phyloP scores from a whole-genome alignment of 2,329 filamentous ascomycete species.

The Calonectria henricotiae region DNA sequence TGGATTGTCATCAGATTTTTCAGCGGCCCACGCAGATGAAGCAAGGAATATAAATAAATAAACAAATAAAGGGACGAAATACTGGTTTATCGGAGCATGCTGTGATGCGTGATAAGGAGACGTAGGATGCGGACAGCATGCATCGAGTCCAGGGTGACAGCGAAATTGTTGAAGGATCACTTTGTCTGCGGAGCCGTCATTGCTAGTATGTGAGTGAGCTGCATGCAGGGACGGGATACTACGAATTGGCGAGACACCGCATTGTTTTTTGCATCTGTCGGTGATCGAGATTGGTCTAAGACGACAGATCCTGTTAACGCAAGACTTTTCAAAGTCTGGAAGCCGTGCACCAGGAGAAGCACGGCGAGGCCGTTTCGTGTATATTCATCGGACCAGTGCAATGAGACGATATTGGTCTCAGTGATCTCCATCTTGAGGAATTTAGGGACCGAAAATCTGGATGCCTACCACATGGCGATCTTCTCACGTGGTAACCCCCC shows the following conservation, averaged over 20 bases:
- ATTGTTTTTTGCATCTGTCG: constrained; percentile 35
- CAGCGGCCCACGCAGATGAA: constrained; percentile 1
- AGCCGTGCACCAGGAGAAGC: neutral
- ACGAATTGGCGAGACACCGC: constrained; percentile 28
- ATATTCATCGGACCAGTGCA: constrained; percentile 36
- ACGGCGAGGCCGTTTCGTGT: constrained; percentile 28
- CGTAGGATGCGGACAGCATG: constrained; percentile 17
- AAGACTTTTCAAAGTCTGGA: constrained; percentile 36
- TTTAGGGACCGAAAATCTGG: constrained; percentile 45
- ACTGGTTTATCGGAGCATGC: constrained; percentile 24
- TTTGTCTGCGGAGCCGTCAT: constrained; percentile 30
- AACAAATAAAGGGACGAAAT: constrained; percentile 22
- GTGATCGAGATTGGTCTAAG: constrained; percentile 33
- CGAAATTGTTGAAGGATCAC: constrained; percentile 32
- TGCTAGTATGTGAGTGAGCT: constrained; percentile 24
- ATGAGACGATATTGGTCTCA: constrained; percentile 41
- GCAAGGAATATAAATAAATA: constrained; percentile 13
- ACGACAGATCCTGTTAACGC: constrained; percentile 33
- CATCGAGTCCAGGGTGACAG: constrained; percentile 17
- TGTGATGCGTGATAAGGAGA: constrained; percentile 32
- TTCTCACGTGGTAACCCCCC: constrained; percentile 41
- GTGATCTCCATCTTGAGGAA: constrained; percentile 19
- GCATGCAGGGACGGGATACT: constrained; percentile 36
- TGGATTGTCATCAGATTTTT: constrained; percentile 29
- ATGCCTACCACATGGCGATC: constrained; percentile 44